Percentiles rank a stretch among this genome's conserved stretches.
Conservation (phyloP, 164 flowering plant genomes). For the Euptelea pleiosperma region DNA sequence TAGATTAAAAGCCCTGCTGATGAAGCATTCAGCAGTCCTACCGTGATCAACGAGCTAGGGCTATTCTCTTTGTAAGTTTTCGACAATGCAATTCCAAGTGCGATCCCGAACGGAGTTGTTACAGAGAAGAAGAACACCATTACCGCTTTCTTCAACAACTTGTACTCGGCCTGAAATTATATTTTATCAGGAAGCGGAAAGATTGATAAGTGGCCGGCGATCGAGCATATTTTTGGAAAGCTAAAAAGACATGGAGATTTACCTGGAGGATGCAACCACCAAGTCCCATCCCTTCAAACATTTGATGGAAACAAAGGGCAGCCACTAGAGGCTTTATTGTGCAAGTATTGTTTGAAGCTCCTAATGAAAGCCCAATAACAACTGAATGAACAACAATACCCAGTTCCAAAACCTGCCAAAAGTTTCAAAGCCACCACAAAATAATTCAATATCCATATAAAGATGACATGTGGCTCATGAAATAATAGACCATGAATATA, state of each 20-base stretch:
- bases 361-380: slow-evolving; percentile 32
- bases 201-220: no score
- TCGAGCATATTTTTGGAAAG: neutral
- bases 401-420: slow-evolving; percentile 22
- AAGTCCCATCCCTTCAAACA: slow-evolving; percentile 42
- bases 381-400: slow-evolving; percentile 39
- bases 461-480: no score
- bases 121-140: slow-evolving; percentile 58
- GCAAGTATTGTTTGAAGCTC: slow-evolving; percentile 28
- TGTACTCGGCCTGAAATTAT: slow-evolving; percentile 50
- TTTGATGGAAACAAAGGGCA: slow-evolving; percentile 38
- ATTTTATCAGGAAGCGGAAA: no score
- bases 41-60: slow-evolving; percentile 42
- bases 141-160: slow-evolving; percentile 23
- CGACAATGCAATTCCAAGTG: slow-evolving; percentile 41
- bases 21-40: slow-evolving; percentile 42
- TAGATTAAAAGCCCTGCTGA: slow-evolving; percentile 45
- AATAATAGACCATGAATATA: no score
- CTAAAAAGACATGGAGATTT: neutral
- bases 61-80: slow-evolving; percentile 40
- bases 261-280: slow-evolving; percentile 38
- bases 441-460: no score
- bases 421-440: no score
- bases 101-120: slow-evolving; percentile 53
- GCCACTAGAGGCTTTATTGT: slow-evolving; percentile 34